Base-by-base conservation (phyloP, 345 rosid species). In the Moricandia moricandioides region DNA sequence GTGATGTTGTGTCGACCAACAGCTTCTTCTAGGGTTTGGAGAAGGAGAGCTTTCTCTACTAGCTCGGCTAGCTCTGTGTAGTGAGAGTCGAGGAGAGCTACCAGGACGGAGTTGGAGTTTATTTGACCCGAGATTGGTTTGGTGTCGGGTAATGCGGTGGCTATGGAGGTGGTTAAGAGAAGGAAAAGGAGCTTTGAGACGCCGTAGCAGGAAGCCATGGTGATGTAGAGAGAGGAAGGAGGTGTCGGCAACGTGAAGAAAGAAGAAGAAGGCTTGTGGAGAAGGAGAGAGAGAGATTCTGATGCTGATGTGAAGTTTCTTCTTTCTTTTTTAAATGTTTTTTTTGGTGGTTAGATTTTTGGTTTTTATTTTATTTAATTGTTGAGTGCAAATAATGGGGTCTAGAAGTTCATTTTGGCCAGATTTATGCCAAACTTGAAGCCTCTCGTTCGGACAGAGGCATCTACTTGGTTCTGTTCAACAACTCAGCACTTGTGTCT, bases 11-110 rank as follows among this genome's bases (percentile, higher is more conserved):
- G 90, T 18, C 69, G 73, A 9, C 90, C 90, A 13, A 92, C 97
- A 10, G 96, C 96, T 62, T 84, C 89, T 76, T 95, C 98, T 0
- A 95, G 88, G 12, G 89, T 83, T 35, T 89, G 94, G 12, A 94
- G 87, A 9, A 94, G 96, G 33, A 88, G 88, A 24, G 97, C 98
- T 66, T 94, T 94, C 61, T 94, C 98, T 0, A 91, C 88, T 3
- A 91, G 91, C 67, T 94, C 98, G 2, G 98, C 85, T 9, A 94
- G 79, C 70, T 90, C 97, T 0, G 97, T 91, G 79, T 91, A 94
- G 83, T 87, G 97, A 43, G 98, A 94, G 80, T 94, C 98, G 6
- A 91, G 92, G 35, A 94, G 95, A 21, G 97, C 97, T 1, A 94
- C 96, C 10, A 94, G 89, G 63, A 94, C 89, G 0, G 97, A 94